Base-by-base conservation (phyloP, 225 moss, liverwort and hornwort genomes). In the Straminergon stramineum region DNA sequence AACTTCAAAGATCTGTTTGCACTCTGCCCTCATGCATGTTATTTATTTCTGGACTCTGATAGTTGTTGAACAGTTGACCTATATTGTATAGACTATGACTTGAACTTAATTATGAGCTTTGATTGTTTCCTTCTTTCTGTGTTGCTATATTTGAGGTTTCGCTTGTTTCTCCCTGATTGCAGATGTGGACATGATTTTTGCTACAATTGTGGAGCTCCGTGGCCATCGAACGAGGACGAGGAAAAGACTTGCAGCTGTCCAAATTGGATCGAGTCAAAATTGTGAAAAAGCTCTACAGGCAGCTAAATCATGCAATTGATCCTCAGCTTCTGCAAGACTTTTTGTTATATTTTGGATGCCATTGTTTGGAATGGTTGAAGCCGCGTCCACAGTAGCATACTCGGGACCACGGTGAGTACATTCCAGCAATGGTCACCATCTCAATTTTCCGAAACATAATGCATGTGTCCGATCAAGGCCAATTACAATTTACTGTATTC, bases 131-230 rank as follows among this genome's bases (percentile, higher is more conserved):
- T 8, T 69, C 48, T 17, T 65, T 76, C 35, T 20, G 11, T 27
- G 35, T 24, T 66, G 56, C 32, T 34, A 45, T 35, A 12, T 80
- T 27, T 41, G 31, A 78, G 39, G 10, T 27, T 34, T 34, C 32
- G 15, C 26, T 66, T 79, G 20, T 64, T 73, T 57, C 23, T 87
- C 41, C 60, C 45, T 87, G 84, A 57, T 70, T 73, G 87, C 90
- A 93, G 91, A 78, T 93, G 91, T 45, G 88, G 90, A 68, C 78
- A 64, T 79, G 48, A 34, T 53, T 94, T 94, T 89, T 94, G 94
- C 82, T 94, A 93, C 70, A 4, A 2, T n/a, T 94, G 94, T 89
- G 92, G 93, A 90, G 82, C 43, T 77, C 45, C 90, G 2, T 90
- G 92, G 91, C 7, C 11, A 9, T 41, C 26, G 7, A 8, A 78